Evolutionary conservation across 1,284 basidiomycete genomes (phyloP), one percentile per base, ranked within the genome.

Genomic region (Sphagnurus paluster): DNA sequence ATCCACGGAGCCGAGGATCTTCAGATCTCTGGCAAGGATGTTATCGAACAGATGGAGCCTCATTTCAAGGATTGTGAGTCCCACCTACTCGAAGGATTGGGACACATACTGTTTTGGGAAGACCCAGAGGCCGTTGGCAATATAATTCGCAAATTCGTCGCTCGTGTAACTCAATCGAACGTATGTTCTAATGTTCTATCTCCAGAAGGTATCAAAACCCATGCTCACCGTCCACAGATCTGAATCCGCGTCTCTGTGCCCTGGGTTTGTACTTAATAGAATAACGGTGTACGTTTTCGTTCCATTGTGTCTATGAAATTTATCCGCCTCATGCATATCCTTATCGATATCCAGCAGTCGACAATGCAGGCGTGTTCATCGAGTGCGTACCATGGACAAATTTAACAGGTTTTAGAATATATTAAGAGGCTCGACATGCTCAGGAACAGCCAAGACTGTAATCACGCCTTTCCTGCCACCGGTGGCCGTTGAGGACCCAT

Each of bases 1-100:
- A 48, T 63, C 9, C 55, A 54, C 17, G 59, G 57, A 1, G 50
- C 54, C 24, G 51, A 49, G 16, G 49, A 54, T 32, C 37, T 46
- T n/a, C 35, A 45, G 28, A 47, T 49, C n/a, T 42, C 36, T 28
- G 39, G 34, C 10, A 35, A 51, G 11, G 16, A 47, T n/a, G 29
- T 54, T 14, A 45, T 51, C 28, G 40, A 46, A 32, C 29, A 49
- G 11, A 44, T 46, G 45, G 11, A 38, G 28, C 49, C 49, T 30
- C 39, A 44, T n/a, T 49, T 42, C 19, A 54, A 48, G 28, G 43
- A 51, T 29, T 38, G 41, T 10, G 46, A 47, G 20, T n/a, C 25
- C 14, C 49, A 51, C 42, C 10, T 44, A 8, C 42, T 48, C 9
- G 26, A 29, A 25, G 49, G 46, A 9, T 14, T 46, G 8, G 45